phyloP scores from a whole-genome alignment of 192 early-diverging fungal genomes.

The Coemansia sp. region DNA sequence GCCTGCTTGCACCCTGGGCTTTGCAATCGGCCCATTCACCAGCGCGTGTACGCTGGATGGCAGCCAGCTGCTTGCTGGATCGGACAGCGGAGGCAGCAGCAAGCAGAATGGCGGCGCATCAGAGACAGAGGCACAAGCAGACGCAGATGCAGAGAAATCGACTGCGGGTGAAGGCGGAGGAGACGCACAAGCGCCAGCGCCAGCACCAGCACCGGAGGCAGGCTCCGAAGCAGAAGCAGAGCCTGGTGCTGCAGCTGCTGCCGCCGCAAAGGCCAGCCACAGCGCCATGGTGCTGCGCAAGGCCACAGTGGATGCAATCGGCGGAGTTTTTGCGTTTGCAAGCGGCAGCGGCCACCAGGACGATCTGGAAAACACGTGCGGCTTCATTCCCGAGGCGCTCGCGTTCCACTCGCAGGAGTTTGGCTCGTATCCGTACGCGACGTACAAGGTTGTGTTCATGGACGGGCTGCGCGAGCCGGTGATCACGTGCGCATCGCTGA shows the following conservation, averaged over 20 bases:
- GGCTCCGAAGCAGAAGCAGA: neutral
- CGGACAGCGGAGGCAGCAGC: neutral
- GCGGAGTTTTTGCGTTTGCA: conserved; percentile 74
- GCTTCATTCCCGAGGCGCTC: conserved; percentile 63
- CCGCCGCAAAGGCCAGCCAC: conserved; percentile 14
- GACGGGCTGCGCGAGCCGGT: conserved; percentile 71
- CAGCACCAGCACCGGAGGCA: neutral
- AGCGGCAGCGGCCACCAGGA: conserved; percentile 57
- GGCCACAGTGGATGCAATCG: conserved; percentile 47
- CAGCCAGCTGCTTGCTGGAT: conserved; percentile 20
- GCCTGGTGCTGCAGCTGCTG: neutral
- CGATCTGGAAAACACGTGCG: conserved; percentile 65
- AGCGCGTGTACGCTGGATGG: conserved; percentile 46
- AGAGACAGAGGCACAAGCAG: neutral
- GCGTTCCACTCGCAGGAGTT: conserved; percentile 87
- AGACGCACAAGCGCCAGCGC: neutral
- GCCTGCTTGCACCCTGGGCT: conserved; percentile 70
- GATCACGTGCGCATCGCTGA: conserved; percentile 76
- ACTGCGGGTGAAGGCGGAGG: neutral
- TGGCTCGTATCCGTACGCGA: conserved; percentile 83
- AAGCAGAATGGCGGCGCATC: neutral
- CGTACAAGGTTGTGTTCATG: conserved; percentile 88
- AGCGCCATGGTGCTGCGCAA: conserved; percentile 16
- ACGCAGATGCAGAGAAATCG: no score
- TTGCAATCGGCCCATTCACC: conserved; percentile 69